A percentile compares a stretch with the other conserved stretches of the same genome.
These are phyloP conservation scores for Pseudonectria foliicola DNA, from an alignment of 2,329 filamentous ascomycete species.

Conservation along the genomic window DNA sequence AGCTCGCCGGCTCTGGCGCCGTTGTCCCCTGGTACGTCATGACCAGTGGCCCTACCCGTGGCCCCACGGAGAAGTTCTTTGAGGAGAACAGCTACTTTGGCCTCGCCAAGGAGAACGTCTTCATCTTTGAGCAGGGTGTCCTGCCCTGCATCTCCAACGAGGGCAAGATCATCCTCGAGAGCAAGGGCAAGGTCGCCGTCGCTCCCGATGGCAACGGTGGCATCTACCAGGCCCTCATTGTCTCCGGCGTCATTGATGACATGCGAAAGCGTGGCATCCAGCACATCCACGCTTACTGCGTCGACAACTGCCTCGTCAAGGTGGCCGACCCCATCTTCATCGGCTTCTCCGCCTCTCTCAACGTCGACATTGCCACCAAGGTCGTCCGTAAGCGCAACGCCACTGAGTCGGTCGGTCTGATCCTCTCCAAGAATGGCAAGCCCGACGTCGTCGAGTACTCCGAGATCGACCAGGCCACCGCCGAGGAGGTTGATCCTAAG, in stretches of 20 bases:
- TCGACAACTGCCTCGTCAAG: conserved; percentile 98
- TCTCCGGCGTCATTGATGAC: conserved; percentile 72
- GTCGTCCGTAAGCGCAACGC: conserved; percentile 98
- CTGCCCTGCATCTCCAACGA: conserved; percentile 96
- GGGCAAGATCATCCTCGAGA: conserved; percentile 91
- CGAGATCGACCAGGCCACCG: conserved; percentile 84
- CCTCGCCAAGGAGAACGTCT: conserved; percentile 73
- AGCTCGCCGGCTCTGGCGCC: conserved; percentile 56
- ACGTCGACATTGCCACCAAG: conserved; percentile 96
- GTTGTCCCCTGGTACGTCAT: conserved; percentile 98
- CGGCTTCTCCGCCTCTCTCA: conserved; percentile 79
- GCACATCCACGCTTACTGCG: conserved; percentile 96
- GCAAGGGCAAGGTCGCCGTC: conserved; percentile 83
- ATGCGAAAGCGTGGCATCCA: conserved; percentile 84
- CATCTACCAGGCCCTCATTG: conserved; percentile 85
- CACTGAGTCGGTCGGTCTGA: conserved; percentile 90
- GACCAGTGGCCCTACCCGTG: conserved; percentile 91
- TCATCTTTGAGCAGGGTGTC: conserved; percentile 95
- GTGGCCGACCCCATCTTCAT: conserved; percentile 97
- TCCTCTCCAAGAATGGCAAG: conserved; percentile 89
- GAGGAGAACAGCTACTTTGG: conserved; percentile 87
- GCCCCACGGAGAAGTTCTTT: conserved; percentile 91
- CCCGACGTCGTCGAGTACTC: conserved; percentile 98
- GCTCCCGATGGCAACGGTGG: conserved; percentile 97
- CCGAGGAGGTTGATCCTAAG: conserved; percentile 78